Base-by-base conservation (phyloP, 768 basidiomycete genomes). In the Calocera viscosa region DNA sequence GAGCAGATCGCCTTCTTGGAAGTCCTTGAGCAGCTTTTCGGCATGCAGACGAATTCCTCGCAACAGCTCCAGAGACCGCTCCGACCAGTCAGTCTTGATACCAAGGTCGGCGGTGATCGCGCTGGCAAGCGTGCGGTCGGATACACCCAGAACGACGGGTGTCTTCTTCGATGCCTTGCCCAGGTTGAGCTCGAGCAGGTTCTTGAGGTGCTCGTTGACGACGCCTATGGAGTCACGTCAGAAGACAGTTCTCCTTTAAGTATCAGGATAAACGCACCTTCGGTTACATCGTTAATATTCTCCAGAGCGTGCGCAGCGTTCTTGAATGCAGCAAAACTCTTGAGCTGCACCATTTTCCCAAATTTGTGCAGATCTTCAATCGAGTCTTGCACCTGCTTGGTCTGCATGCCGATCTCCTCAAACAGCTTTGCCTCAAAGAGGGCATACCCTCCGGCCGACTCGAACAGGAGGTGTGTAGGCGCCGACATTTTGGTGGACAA, bases 221-320 rank as follows among this genome's bases (percentile, higher is more conserved):
- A 94, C 83, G 68, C 93, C 94, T 95, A 70, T 32, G 2, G 39
- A 19, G 40, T 11, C 39, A 53, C 49, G 69, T 40, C 40, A 39
- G 63, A 24, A 32, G 67, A 16, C 16, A 22, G 65, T 14, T 65
- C 49, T 28, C 35, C 12, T 2, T 34, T n/a, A 22, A 22, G 39
- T 65, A 65, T 41, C 65, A 33, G 67, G 12, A 2, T 11, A 38
- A 30, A 78, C 84, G 33, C 68, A 93, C 95, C 93, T 82, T 97
- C 94, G 11, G 94, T 96, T 17, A 98, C 77, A 77, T 97, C 95
- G 74, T 97, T 97, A 64, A 88, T 88, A 72, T 96, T 97, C 79
- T 97, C 93, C 71, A 98, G 80, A 35, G 94, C 94, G 74, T 94
- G 87, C 0, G 91, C 93, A 26, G 94, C 92, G 68, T 81, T 93